Evolutionary conservation across 768 basidiomycete genomes (phyloP).

Genomic region (Leccinum obscurum): DNA sequence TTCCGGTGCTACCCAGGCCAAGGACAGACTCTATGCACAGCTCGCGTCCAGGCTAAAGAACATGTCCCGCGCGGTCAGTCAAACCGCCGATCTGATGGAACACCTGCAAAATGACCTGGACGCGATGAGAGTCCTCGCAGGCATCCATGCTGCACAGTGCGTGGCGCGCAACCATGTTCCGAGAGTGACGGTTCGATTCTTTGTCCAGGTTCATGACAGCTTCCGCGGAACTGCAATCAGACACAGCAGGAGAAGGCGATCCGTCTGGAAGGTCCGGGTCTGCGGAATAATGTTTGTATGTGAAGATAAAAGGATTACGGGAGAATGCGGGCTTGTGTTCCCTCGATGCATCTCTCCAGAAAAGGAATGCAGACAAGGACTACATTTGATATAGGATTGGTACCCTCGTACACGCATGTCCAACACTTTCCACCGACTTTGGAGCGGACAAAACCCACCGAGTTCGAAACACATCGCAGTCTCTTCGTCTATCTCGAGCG

Average conservation of each 20-base stretch:
- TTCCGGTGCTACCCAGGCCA: constrained; percentile 68
- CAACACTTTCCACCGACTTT: too few relatives aligned
- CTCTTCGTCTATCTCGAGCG: too few relatives aligned
- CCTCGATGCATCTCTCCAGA: not conserved
- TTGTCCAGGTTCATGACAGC: constrained; percentile 50
- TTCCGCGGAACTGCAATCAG: constrained; percentile 43
- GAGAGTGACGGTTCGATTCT: not conserved
- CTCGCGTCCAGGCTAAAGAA: constrained; percentile 67
- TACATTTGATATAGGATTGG: not conserved
- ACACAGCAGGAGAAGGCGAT: constrained; percentile 20
- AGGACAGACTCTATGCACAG: constrained; percentile 79
- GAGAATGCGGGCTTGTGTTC: not conserved
- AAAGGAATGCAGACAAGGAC: not conserved
- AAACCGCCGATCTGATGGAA: constrained; percentile 77
- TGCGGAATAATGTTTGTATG: constrained; percentile 8
- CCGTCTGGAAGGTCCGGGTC: constrained; percentile 7
- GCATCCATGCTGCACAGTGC: constrained; percentile 80
- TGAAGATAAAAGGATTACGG: too few relatives aligned
- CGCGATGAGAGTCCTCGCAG: constrained; percentile 78
- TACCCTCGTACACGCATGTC: not conserved
- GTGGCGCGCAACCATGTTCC: constrained; percentile 20
- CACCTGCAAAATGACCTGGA: constrained; percentile 73
- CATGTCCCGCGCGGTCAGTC: constrained; percentile 65
- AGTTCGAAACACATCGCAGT: too few relatives aligned
- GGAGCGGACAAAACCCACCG: too few relatives aligned